Percentiles rank a stretch among this genome's conserved stretches.
phyloP scores from a whole-genome alignment of 2,329 filamentous ascomycete genomes.

The Sclerotinia nivalis region DNA sequence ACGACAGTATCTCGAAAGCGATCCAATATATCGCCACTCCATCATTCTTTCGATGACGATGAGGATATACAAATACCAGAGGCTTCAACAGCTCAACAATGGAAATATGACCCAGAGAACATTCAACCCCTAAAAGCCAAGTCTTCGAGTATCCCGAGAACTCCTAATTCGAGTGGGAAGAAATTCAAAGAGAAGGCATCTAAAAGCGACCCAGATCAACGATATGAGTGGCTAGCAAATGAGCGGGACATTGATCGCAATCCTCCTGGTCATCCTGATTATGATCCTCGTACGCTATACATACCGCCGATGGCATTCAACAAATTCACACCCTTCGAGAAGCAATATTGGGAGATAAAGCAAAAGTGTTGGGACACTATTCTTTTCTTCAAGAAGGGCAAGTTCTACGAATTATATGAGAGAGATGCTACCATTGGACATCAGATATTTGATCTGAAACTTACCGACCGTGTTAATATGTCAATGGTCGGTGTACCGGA shows the following conservation, averaged over 20 bases:
- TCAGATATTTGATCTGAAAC: conserved; percentile 94
- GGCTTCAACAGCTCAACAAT: conserved; percentile 76
- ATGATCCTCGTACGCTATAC: conserved; percentile 87
- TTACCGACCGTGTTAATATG: conserved; percentile 98
- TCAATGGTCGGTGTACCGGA: conserved; percentile 98
- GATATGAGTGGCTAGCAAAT: conserved; percentile 89
- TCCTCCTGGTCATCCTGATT: conserved; percentile 77
- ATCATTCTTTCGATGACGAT: conserved; percentile 47
- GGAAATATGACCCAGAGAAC: conserved; percentile 70
- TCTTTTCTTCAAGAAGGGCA: conserved; percentile 99
- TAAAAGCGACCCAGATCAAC: conserved; percentile 77
- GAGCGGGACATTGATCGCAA: conserved; percentile 82
- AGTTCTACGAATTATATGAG: conserved; percentile 98
- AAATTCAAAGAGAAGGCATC: conserved; percentile 66
- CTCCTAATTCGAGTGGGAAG: conserved; percentile 39
- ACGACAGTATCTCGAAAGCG: conserved; percentile 62
- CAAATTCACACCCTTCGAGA: conserved; percentile 91
- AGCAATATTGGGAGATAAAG: conserved; percentile 99
- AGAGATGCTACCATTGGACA: conserved; percentile 96
- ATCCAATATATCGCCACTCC: conserved; percentile 55
- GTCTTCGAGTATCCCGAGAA: conserved; percentile 44
- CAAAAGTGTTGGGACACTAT: conserved; percentile 96
- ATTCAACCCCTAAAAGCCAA: conserved; percentile 52
- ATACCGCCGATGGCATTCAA: conserved; percentile 78
- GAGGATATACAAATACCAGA: conserved; percentile 56